Evolutionary conservation across 768 basidiomycete genomes (phyloP), one percentile per base, ranked within the genome.

Genomic region (Suillus placidus): DNA sequence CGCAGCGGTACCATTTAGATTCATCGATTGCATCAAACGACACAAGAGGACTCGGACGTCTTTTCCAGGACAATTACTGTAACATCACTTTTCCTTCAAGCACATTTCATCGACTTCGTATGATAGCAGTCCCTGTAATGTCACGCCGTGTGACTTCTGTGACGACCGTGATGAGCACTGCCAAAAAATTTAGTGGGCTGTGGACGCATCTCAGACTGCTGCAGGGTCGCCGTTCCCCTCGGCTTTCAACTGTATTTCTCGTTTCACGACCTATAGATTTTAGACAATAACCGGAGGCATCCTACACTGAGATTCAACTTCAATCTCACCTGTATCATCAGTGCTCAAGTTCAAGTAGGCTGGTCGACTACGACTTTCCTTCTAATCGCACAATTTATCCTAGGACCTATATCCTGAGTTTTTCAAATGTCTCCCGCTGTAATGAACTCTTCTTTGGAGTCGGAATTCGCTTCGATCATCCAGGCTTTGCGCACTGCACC

Each of bases 401-500:
- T 38, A 20, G 58, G 40, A 32, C 40, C 40, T 20, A 42, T 67
- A 55, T 71, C 66, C 68, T 63, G 51, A 49, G 37, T 32, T 57
- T 57, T 47, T 61, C 62, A 67, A 64, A 87, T 86, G 86, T 87
- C 87, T 69, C 86, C 86, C 71, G 83, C 82, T 68, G 78, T 83
- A 66, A 83, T 83, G 78, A 78, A 80, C 69, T 76, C 81, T 73
- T 65, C 80, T 68, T 72, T 80, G 57, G 72, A 78, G 52, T 77
- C 78, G 47, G 78, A 81, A 37, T 84, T 89, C 65, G 71, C 80
- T 35, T 76, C 82, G 9, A 70, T 77, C 34, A 63, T 79, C 30
- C 83, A 87, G 42, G 80, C 83, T 43, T 77, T 88, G 60, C 82
- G 81, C 66, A 76, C 81, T 18, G 88, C 88, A 30, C 87, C 88